Conservation (phyloP, 2,329 filamentous ascomycete genomes). For the Byssochlamys sp. region DNA sequence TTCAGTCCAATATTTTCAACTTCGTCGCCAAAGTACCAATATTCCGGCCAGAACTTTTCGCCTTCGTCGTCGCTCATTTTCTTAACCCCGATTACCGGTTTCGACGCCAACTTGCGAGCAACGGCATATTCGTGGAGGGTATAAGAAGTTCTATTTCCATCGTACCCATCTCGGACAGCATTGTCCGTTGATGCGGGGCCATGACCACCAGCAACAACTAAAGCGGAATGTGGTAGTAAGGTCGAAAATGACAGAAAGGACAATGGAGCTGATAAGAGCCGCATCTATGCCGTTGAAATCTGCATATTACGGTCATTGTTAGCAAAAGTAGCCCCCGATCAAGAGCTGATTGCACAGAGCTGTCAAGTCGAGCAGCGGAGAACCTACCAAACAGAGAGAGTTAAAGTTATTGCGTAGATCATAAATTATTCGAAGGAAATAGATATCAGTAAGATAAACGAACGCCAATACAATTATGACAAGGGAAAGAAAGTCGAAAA, state of each 20-base stretch:
- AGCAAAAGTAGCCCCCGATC: neutral
- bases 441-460: neutral
- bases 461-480: neutral
- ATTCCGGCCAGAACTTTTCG: constrained; percentile 40
- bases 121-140: constrained; percentile 16
- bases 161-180: neutral
- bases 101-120: constrained; percentile 19
- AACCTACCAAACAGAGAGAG: neutral
- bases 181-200: neutral
- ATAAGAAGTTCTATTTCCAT: neutral
- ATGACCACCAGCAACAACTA: neutral
- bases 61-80: constrained; percentile 40
- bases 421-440: neutral
- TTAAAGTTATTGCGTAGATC: neutral
- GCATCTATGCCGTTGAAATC: neutral
- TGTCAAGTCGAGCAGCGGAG: neutral
- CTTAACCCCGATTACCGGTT: constrained; percentile 21
- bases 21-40: constrained; percentile 31
- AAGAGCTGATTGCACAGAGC: neutral
- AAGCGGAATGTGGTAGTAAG: neutral
- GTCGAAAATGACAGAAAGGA: neutral
- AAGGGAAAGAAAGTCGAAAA: neutral
- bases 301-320: neutral
- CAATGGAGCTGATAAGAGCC: neutral
- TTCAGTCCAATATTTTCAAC: constrained; percentile 5